These are phyloP conservation scores for Pseudocohnilembus persalinus DNA, from an alignment of 169 alveolate species.

Conservation along the genomic window DNA sequence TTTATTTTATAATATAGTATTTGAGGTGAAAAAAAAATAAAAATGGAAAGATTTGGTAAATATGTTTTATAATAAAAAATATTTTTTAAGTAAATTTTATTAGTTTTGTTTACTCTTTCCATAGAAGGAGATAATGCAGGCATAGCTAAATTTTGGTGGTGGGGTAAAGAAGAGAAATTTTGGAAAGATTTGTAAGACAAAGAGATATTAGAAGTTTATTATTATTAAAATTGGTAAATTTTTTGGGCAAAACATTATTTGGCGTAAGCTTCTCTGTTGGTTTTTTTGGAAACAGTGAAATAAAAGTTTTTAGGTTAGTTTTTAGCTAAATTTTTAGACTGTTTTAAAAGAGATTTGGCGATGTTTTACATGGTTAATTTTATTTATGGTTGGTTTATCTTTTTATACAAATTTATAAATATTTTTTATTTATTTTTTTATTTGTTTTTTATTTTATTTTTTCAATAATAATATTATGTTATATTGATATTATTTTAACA, in stretches of 20 bases:
- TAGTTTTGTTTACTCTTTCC: slow-evolving; percentile 81
- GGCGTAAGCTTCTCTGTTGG: neutral
- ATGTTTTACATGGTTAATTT: neutral
- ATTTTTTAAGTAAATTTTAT: no score
- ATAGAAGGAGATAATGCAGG: slow-evolving; percentile 84
- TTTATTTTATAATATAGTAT: no score
- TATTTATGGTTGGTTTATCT: no score
- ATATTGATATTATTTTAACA: no score
- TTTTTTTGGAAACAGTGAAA: neutral
- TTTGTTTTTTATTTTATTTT: no score
- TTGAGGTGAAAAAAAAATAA: no score
- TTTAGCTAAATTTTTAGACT: neutral
- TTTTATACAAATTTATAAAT: no score
- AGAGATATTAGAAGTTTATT: no score
- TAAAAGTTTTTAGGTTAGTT: neutral
- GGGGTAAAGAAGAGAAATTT: neutral
- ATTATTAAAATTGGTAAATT: neutral
- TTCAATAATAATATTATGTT: no score
- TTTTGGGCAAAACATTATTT: neutral
- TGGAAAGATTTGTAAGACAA: no score
- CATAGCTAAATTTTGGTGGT: slow-evolving; percentile 11
- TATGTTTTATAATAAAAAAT: no score
- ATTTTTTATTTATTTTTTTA: no score
- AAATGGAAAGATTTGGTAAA: slow-evolving; percentile 67
- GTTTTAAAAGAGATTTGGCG: neutral